phyloP scores from a whole-genome alignment of 192 early-diverging fungal genomes.

The Gonapodya sp. region DNA sequence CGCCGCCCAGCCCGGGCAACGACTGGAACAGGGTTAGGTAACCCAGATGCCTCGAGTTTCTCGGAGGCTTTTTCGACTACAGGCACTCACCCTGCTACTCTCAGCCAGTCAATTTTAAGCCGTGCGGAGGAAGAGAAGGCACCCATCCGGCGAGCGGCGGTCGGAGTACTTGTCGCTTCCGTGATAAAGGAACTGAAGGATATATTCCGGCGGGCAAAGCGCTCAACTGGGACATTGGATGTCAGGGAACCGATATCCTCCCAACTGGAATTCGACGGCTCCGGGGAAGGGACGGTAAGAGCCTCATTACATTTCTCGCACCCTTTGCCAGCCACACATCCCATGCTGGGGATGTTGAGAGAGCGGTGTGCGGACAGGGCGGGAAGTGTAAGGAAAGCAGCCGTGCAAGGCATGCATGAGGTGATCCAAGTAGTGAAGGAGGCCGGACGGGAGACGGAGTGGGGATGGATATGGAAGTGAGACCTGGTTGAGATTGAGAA shows the following conservation, averaged over 20 bases:
- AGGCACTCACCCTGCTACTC: neutral
- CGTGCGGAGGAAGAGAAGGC: neutral
- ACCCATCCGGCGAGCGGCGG: neutral
- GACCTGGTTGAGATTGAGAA: neutral
- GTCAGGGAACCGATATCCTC: no score
- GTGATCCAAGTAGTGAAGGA: neutral
- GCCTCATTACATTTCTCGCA: neutral
- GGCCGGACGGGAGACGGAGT: neutral
- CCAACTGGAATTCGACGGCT: no score
- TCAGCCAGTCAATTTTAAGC: neutral
- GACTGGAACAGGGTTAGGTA: neutral
- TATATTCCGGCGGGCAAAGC: neutral
- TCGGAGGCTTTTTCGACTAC: neutral
- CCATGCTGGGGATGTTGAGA: neutral
- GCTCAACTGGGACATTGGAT: neutral
- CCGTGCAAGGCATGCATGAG: neutral
- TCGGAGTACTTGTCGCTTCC: neutral
- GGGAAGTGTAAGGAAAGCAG: neutral
- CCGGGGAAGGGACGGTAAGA: no score
- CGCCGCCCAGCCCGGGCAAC: neutral
- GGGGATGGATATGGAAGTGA: neutral
- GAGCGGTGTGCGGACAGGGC: neutral
- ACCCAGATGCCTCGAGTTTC: neutral
- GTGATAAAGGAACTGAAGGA: neutral
- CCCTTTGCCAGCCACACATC: neutral